Evolutionary conservation across 345 rosid species (phyloP).

Genomic region (Hevea brasiliensis): DNA sequence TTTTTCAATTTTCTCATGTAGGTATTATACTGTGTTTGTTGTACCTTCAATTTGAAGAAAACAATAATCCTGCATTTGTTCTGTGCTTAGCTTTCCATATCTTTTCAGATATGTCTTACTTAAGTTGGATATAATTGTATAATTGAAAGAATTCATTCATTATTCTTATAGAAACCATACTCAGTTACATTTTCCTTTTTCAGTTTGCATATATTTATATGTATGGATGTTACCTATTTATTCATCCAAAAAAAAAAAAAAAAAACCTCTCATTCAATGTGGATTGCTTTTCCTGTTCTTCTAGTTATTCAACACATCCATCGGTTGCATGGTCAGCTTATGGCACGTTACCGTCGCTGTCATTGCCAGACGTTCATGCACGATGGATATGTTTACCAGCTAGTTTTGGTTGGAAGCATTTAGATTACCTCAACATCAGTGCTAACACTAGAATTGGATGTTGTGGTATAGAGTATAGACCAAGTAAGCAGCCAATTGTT

Average conservation of each 20-base stretch:
- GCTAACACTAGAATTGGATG: constrained; percentile 16
- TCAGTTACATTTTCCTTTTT: constrained; percentile 12
- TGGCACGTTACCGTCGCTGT: neutral
- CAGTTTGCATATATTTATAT: neutral
- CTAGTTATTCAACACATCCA: neutral
- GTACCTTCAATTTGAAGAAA: constrained; percentile 30
- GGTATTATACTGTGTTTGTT: constrained; percentile 21
- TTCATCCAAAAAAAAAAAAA: neutral
- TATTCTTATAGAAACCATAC: constrained; percentile 25
- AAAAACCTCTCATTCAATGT: too few relatives aligned
- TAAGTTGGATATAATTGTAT: constrained; percentile 27
- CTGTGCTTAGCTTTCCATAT: constrained; percentile 17
- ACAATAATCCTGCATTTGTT: constrained; percentile 25
- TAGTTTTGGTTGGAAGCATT: neutral
- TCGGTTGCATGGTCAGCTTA: neutral
- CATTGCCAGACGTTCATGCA: neutral
- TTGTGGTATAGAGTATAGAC: neutral
- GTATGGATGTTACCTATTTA: too few relatives aligned
- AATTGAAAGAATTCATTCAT: constrained; percentile 32
- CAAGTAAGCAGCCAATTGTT: constrained; percentile 19
- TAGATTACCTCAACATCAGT: constrained; percentile 7
- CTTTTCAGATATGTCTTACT: constrained; percentile 7
- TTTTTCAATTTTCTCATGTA: neutral
- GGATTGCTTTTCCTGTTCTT: neutral
- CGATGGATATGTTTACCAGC: neutral